A percentile compares a stretch with the other conserved stretches of the same genome.
Conservation (phyloP, 1,284 basidiomycete genomes). For the Mrakiaceae sp. region DNA sequence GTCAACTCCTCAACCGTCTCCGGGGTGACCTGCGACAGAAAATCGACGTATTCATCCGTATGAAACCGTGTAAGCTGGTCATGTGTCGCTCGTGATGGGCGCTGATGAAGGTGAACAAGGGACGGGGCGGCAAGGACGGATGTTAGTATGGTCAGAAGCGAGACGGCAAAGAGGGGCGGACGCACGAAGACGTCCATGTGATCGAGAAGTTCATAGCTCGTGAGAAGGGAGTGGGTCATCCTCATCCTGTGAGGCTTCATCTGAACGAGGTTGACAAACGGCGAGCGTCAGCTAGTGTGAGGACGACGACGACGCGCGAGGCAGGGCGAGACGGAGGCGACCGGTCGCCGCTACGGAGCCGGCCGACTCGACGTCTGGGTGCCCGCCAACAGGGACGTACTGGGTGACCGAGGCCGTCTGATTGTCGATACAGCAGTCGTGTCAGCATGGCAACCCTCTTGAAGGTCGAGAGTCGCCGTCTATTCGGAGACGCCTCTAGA, state of each 20-base stretch:
- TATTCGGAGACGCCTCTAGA: not conserved
- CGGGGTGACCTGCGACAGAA: constrained; percentile 74
- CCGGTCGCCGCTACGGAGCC: too few relatives aligned
- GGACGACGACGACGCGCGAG: not conserved
- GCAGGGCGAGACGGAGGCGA: not conserved
- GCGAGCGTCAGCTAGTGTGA: constrained; percentile 38
- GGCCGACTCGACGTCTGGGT: not conserved
- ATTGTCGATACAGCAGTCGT: not conserved
- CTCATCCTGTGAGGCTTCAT: constrained; percentile 94
- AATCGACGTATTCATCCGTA: constrained; percentile 95
- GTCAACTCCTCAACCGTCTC: constrained; percentile 77
- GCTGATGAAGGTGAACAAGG: constrained; percentile 37
- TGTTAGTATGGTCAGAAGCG: not conserved
- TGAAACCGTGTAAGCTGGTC: constrained; percentile 86
- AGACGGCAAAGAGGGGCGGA: constrained; percentile 9
- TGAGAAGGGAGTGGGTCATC: constrained; percentile 83
- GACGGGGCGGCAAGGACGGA: too few relatives aligned
- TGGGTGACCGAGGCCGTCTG: not conserved
- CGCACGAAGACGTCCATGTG: constrained; percentile 83
- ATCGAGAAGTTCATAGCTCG: constrained; percentile 74
- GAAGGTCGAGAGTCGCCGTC: not conserved
- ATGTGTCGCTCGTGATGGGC: constrained; percentile 65
- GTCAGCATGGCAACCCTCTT: not conserved
- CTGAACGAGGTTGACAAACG: constrained; percentile 76
- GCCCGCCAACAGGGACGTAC: not conserved